A percentile compares a stretch with the other conserved stretches of the same genome.
Evolutionary conservation across 331 rosid species (phyloP).

Genomic region (Malus hybrid): DNA sequence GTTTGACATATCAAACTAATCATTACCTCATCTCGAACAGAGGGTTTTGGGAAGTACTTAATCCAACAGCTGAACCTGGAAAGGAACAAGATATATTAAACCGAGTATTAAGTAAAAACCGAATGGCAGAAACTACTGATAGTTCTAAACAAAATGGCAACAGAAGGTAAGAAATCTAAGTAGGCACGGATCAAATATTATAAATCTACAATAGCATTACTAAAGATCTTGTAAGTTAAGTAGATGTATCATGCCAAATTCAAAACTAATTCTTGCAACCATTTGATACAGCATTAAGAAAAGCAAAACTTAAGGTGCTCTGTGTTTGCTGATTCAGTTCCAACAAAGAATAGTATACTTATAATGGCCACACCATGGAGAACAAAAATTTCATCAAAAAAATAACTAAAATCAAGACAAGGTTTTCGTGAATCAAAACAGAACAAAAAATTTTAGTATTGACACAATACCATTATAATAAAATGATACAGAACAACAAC

Average conservation of each 20-base stretch:
- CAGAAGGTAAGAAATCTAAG: neutral
- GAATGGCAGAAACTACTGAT: neutral
- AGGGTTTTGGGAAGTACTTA: neutral
- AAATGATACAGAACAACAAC: too few relatives aligned
- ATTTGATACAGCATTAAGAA: neutral
- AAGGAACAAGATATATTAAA: neutral
- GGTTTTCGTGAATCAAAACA: too few relatives aligned
- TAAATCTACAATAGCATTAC: neutral
- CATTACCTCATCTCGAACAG: constrained; percentile 18
- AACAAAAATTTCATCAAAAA: neutral
- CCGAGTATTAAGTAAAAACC: neutral
- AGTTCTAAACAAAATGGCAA: neutral
- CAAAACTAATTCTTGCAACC: neutral
- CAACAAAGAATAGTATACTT: neutral
- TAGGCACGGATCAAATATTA: neutral
- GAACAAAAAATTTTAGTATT: too few relatives aligned
- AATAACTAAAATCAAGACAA: neutral
- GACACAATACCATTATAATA: too few relatives aligned
- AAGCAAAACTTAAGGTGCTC: neutral
- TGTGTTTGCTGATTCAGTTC: neutral
- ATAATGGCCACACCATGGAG: neutral
- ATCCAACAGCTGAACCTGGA: neutral
- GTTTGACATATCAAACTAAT: neutral
- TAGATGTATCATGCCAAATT: neutral
- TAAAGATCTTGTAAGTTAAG: neutral